Evolutionary conservation across 305 asterid genomes (phyloP).

Genomic region (Fraxinus xanthoxyloides): DNA sequence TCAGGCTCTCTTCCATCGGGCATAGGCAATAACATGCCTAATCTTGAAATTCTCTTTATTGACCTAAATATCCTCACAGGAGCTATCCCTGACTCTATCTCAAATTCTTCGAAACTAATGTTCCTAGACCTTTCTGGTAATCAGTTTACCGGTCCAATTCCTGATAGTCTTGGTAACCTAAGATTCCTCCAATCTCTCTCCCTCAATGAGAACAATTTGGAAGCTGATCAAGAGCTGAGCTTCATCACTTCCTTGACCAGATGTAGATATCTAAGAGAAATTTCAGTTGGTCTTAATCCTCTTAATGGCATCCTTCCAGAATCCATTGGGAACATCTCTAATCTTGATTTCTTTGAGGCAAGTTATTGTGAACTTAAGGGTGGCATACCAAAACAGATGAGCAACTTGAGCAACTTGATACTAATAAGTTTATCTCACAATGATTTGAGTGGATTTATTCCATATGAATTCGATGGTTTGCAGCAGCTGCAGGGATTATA

Average conservation of each 20-base stretch:
- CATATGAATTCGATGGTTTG: not conserved
- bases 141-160: slow-evolving; percentile 19
- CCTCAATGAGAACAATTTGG: not conserved
- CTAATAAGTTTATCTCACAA: not conserved
- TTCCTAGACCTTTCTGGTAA: not conserved
- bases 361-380: not conserved
- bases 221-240: slow-evolving; percentile 14
- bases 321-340: slow-evolving; percentile 27
- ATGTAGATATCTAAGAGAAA: not conserved
- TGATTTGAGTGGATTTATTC: not conserved
- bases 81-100: slow-evolving; percentile 4
- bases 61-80: not conserved
- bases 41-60: slow-evolving; percentile 2
- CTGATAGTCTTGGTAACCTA: slow-evolving; percentile 16
- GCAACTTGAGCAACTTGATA: not conserved
- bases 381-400: not conserved
- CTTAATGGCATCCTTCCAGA: slow-evolving; percentile 16
- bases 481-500: not conserved
- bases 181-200: not conserved
- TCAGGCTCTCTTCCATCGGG: slow-evolving; percentile 2
- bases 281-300: not conserved
- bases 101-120: not conserved
- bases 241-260: slow-evolving; percentile 22
- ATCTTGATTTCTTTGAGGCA: not conserved
- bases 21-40: slow-evolving; percentile 2